Evolutionary conservation across 2,329 filamentous ascomycete species (phyloP).

Genomic region (Chalaropsis thielavioides): DNA sequence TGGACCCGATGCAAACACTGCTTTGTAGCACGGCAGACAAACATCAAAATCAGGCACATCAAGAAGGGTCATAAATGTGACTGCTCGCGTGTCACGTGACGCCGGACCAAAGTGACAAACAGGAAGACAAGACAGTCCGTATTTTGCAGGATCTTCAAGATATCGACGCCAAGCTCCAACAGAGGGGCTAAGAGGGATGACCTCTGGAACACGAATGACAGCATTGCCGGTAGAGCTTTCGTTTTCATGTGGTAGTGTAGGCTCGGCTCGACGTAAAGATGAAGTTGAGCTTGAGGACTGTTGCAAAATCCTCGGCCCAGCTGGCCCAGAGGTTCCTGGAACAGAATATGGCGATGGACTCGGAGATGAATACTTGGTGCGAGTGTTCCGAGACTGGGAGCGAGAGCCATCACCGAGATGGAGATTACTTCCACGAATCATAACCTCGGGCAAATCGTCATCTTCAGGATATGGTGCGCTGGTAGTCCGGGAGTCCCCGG

Average conservation of each 20-base stretch:
- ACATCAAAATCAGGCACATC: constrained; percentile 60
- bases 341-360: constrained; percentile 1
- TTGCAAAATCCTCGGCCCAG: constrained; percentile 21
- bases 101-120: constrained; percentile 39
- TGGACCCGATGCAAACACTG: constrained; percentile 51
- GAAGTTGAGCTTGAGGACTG: constrained; percentile 15
- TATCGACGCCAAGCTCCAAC: constrained; percentile 36
- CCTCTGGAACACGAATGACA: neutral
- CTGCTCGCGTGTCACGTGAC: constrained; percentile 48
- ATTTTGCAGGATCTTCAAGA: constrained; percentile 37
- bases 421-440: constrained; percentile 17
- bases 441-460: constrained; percentile 21
- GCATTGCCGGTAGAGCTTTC: neutral
- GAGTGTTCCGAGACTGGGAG: constrained; percentile 9
- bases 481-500: neutral
- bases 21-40: constrained; percentile 64
- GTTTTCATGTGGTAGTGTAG: neutral
- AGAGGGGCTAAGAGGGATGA: constrained; percentile 10
- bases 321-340: constrained; percentile 13
- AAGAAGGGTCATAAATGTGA: constrained; percentile 63
- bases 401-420: constrained; percentile 16
- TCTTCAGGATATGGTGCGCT: constrained; percentile 28
- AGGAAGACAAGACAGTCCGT: constrained; percentile 38
- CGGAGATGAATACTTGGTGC: constrained; percentile 13
- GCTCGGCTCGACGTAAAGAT: constrained; percentile 12